A percentile compares a stretch with the other conserved stretches of the same genome.
Conservation (phyloP, 2,329 filamentous ascomycete genomes). For the Penicillium nordicum region DNA sequence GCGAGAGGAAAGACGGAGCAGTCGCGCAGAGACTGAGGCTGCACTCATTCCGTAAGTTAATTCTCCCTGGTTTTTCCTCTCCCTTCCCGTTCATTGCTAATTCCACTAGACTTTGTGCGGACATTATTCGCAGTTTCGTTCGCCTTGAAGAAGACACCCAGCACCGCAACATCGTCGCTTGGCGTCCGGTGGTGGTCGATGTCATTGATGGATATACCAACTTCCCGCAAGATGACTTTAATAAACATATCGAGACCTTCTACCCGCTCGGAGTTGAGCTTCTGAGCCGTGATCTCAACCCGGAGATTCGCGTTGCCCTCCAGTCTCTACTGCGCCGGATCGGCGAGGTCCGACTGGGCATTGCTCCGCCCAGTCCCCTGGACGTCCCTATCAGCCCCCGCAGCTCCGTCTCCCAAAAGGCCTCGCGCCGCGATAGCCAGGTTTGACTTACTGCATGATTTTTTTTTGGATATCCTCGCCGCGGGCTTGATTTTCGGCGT, state of each 20-base stretch:
- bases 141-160: conserved; percentile 91
- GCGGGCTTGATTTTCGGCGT: conserved; percentile 5
- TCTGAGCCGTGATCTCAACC: conserved; percentile 73
- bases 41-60: conserved; percentile 72
- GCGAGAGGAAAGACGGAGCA: conserved; percentile 74
- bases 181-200: conserved; percentile 94
- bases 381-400: conserved; percentile 33
- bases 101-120: conserved; percentile 67
- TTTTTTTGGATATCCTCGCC: conserved; percentile 33
- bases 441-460: conserved; percentile 18
- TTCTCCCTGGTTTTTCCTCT: not conserved
- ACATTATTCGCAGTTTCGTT: conserved; percentile 85
- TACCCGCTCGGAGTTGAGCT: conserved; percentile 83
- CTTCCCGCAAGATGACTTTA: conserved; percentile 78
- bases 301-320: conserved; percentile 74
- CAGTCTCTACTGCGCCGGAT: conserved; percentile 75
- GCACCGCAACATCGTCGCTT: conserved; percentile 93
- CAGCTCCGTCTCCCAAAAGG: conserved; percentile 35
- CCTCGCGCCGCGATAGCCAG: conserved; percentile 30
- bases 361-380: conserved; percentile 35
- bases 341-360: conserved; percentile 66
- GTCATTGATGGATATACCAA: conserved; percentile 88
- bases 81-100: not conserved
- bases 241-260: conserved; percentile 74
- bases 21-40: conserved; percentile 77